Evolutionary conservation across 2,329 filamentous ascomycete genomes (phyloP).

Genomic region (Akanthomyces lecanii): DNA sequence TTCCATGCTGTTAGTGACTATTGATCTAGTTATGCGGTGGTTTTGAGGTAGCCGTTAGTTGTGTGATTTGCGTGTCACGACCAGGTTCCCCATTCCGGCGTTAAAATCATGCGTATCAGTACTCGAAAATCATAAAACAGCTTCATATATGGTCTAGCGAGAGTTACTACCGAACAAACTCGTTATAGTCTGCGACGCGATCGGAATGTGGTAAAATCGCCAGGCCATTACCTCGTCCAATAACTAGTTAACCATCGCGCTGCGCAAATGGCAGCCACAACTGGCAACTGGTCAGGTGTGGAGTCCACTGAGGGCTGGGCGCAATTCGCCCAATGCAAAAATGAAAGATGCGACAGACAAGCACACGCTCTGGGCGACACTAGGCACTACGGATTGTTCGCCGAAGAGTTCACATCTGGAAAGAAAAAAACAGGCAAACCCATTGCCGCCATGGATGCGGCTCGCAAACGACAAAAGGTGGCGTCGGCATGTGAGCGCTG

Average conservation of each 20-base stretch:
- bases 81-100: not conserved
- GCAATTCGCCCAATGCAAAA: not conserved
- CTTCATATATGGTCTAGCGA: not conserved
- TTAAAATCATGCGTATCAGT: not conserved
- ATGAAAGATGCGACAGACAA: not conserved
- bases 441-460: not conserved
- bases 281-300: not conserved
- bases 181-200: no score
- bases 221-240: not conserved
- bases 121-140: not conserved
- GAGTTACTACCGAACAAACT: not conserved
- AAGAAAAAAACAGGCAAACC: not conserved
- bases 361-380: not conserved
- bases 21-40: no score
- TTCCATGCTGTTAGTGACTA: not conserved
- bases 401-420: not conserved
- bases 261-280: no score
- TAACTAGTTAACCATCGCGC: not conserved
- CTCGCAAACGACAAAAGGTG: constrained; percentile 17
- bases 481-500: constrained; percentile 15
- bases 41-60: no score
- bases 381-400: not conserved
- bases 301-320: not conserved
- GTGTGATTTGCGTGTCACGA: not conserved
- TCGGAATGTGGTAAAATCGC: no score